phyloP scores from a whole-genome alignment of 2,329 filamentous ascomycete genomes.

The Ophiostoma sp. region DNA sequence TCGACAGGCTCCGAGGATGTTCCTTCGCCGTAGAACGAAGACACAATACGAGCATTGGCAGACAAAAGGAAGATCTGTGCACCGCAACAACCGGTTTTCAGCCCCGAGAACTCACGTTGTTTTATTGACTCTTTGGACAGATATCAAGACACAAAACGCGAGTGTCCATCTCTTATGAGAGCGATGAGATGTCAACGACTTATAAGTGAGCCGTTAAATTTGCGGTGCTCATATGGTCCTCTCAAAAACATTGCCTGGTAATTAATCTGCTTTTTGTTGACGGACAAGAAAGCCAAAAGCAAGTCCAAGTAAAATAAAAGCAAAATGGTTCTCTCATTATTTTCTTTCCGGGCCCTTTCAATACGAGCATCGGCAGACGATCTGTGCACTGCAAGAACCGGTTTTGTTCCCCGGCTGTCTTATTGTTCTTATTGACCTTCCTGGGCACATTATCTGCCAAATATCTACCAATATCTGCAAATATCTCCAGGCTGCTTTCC shows the following conservation, averaged over 20 bases:
- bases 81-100: not conserved
- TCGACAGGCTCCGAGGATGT: not conserved
- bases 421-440: not conserved
- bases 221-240: no score
- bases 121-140: not conserved
- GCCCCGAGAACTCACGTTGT: not conserved
- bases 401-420: not conserved
- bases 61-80: not conserved
- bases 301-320: no score
- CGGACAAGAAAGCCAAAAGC: no score
- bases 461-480: not conserved
- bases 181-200: no score
- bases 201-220: no score
- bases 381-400: slow-evolving; percentile 2
- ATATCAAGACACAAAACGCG: no score
- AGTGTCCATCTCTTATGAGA: no score
- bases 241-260: no score
- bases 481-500: not conserved
- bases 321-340: not conserved
- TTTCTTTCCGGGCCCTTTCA: not conserved
- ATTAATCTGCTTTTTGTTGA: no score
- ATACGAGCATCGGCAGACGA: not conserved
- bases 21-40: not conserved
- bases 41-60: not conserved
- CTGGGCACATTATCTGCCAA: not conserved